phyloP scores from a whole-genome alignment of 768 basidiomycete species.

The Tulasnella sp. region DNA sequence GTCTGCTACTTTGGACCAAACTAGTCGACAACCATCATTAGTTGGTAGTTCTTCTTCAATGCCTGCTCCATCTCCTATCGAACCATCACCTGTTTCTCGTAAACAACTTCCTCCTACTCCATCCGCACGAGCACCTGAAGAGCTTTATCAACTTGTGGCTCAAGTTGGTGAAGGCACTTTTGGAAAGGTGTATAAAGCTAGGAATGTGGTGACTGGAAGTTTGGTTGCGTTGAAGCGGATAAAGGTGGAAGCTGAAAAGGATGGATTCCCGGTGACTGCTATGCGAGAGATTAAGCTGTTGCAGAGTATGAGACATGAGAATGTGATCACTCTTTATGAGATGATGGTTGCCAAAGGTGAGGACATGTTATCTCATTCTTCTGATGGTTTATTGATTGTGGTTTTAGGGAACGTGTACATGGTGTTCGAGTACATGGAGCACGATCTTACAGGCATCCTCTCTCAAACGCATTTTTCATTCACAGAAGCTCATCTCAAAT shows the following conservation, averaged over 20 bases:
- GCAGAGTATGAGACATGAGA: slow-evolving; percentile 78
- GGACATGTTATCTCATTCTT: slow-evolving; percentile 18
- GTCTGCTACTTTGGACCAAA: too few species aligned
- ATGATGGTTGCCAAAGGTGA: slow-evolving; percentile 98
- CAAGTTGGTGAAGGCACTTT: slow-evolving; percentile 99
- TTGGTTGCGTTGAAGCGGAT: slow-evolving; percentile 91
- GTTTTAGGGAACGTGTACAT: slow-evolving; percentile 82
- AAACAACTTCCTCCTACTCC: not conserved
- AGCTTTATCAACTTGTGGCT: slow-evolving; percentile 73
- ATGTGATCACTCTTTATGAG: slow-evolving; percentile 80
- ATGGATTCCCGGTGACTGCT: slow-evolving; percentile 97
- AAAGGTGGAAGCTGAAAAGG: slow-evolving; percentile 92
- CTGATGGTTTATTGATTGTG: not conserved
- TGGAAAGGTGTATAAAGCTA: slow-evolving; percentile 95
- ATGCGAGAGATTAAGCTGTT: slow-evolving; percentile 98
- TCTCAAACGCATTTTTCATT: slow-evolving; percentile 84
- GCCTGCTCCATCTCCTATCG: too few species aligned
- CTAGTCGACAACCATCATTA: too few species aligned
- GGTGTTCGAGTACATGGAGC: slow-evolving; percentile 99
- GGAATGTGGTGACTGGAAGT: slow-evolving; percentile 59
- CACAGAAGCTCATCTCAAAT: slow-evolving; percentile 81
- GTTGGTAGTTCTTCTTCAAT: too few species aligned
- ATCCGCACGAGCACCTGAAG: slow-evolving; percentile 23
- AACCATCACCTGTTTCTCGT: too few species aligned
- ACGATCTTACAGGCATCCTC: slow-evolving; percentile 89